Base-by-base conservation (phyloP, 2,329 filamentous ascomycete genomes). In the Pseudonectria buxi region DNA sequence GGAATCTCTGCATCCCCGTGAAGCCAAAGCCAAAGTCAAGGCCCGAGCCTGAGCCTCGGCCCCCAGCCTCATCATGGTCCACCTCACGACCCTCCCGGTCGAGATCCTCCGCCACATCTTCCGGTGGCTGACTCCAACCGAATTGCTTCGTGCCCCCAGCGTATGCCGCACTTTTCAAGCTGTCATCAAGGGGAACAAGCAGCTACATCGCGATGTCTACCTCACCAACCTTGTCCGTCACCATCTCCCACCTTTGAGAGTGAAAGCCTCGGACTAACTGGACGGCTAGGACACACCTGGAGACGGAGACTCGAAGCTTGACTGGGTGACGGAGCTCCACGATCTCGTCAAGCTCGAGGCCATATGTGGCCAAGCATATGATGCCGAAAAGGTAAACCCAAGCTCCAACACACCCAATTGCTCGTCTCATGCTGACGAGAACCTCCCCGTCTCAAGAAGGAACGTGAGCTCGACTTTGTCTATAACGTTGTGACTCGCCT, bases 41-140 rank as follows among this genome's bases (percentile, higher is more conserved):
- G 33, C 43, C 32, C 5, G 18, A 22, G 18, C 18, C 18, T 6
- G 18, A 22, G 18, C 18, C 18, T 6, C 18, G 5, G 18, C 5
- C 18, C n/a, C 9, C 5, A 22, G 9, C 9, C 18, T 9, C 18
- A 37, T 35, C 26, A 42, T 44, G 42, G 26, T 28, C 10, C 48
- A 48, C 11, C 45, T 55, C 22, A 44, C 41, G 11, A 34, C 39
- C 13, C 68, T 82, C 14, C 78, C 79, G 7, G 65, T 72, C 6
- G 81, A 86, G 63, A 68, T 84, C 28, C 54, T 84, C 16, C 74
- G 81, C 49, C 63, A 71, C 49, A 74, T 85, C 44, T 63, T 86
- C 43, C 58, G 55, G 38, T 67, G 69, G 45, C 65, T 82, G 26
- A 59, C 72, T 18, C 74, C 77, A 2, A 55, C 58, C 27, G 80